Percentiles rank a stretch among this genome's conserved stretches.
Conservation (phyloP, 768 basidiomycete genomes). For the Leccinellum rugosiceps region DNA sequence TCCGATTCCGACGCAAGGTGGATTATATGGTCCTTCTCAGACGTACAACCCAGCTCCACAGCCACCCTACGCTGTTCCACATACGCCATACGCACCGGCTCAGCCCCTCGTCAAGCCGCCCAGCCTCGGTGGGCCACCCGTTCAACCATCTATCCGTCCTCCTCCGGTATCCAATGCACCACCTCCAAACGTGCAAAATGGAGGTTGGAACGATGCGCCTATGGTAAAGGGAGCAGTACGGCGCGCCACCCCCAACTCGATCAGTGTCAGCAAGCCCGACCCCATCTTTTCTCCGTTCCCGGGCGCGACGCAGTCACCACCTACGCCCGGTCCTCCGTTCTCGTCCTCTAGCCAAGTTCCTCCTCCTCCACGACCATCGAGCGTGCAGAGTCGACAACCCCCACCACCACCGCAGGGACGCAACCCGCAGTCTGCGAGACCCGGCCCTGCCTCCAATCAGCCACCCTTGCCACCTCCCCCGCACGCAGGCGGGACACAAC, state of each 20-base stretch:
- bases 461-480: constrained; percentile 41
- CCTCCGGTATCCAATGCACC: constrained; percentile 45
- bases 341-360: constrained; percentile 20
- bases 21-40: constrained; percentile 17
- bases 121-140: constrained; percentile 36
- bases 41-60: constrained; percentile 25
- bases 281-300: constrained; percentile 92
- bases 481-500: constrained; percentile 31
- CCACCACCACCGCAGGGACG: constrained; percentile 41
- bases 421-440: constrained; percentile 32
- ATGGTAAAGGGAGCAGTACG: constrained; percentile 34
- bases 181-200: constrained; percentile 62
- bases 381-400: constrained; percentile 40
- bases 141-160: constrained; percentile 44
- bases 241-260: constrained; percentile 47
- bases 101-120: constrained; percentile 39
- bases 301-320: constrained; percentile 47
- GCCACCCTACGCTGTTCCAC: background rate
- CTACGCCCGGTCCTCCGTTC: constrained; percentile 50
- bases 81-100: constrained; percentile 10
- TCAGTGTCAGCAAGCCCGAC: constrained; percentile 50
- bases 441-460: constrained; percentile 26
- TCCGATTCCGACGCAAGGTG: constrained; percentile 18
- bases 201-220: constrained; percentile 94
- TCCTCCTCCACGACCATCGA: constrained; percentile 53